Conservation (phyloP, 2,329 filamentous ascomycete genomes). For the Nemania serpens region DNA sequence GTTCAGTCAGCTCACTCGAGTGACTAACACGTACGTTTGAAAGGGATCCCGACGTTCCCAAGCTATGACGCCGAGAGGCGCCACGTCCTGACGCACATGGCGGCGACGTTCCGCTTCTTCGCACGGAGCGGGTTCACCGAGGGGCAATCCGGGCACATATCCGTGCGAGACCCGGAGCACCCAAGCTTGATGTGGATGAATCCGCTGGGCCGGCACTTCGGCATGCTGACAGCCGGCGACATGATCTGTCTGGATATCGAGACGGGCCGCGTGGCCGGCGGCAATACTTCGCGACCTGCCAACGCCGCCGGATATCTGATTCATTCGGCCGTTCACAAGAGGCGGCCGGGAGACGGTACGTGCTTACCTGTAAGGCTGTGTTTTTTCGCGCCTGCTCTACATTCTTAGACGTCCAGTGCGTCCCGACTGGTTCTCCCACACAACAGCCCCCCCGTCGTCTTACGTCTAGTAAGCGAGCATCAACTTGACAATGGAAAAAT, state of each 20-base stretch:
- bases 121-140: slow-evolving; percentile 68
- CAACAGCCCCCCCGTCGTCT: background rate
- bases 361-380: background rate
- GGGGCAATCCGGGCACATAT: slow-evolving; percentile 62
- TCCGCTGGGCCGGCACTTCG: slow-evolving; percentile 69
- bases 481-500: background rate
- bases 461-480: background rate
- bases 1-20: background rate
- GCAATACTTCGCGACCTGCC: slow-evolving; percentile 61
- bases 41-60: slow-evolving; percentile 51
- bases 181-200: slow-evolving; percentile 64
- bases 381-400: background rate
- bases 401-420: background rate
- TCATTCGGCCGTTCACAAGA: slow-evolving; percentile 70
- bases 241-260: slow-evolving; percentile 67
- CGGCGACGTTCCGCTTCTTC: slow-evolving; percentile 70
- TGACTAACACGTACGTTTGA: background rate
- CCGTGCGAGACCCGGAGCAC: slow-evolving; percentile 39
- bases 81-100: slow-evolving; percentile 70
- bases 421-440: slow-evolving; percentile 2
- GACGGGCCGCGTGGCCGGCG: slow-evolving; percentile 65
- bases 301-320: slow-evolving; percentile 74
- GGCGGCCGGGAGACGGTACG: slow-evolving; percentile 49
- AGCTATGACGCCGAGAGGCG: slow-evolving; percentile 54
- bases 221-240: slow-evolving; percentile 65